Base-by-base conservation (phyloP, 228 moss, liverwort and hornwort genomes). In the Sphagnum magellanicum region DNA sequence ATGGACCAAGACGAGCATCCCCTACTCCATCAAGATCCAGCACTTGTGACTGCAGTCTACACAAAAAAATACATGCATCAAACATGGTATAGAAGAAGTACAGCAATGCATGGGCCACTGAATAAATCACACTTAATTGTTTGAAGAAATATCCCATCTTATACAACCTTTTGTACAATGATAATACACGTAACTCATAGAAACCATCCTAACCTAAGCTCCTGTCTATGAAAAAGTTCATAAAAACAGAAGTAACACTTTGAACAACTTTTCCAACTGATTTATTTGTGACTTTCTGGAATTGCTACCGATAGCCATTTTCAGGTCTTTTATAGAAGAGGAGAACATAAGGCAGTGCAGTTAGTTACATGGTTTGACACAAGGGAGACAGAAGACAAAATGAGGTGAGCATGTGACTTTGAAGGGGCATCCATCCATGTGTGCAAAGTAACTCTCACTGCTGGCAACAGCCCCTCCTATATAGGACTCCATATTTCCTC, bases 1-100 rank as follows among this genome's bases (percentile, higher is more conserved):
- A 52, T 9, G 90, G 74, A 69, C 94, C 94, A 57, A 92, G 74
- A 90, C 92, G 88, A 46, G 82, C 90, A 73, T 73, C 83, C 32
- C 90, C 77, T 61, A 98, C 81, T 48, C 98, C 98, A 68, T 90
- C 87, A 12, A 94, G 74, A 60, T 86, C 87, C 77, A 83, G 79
- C 52, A 94, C 73, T 64, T 90, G 82, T 32, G 81, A 73, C 58
- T 81, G 75, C 68, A 98, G 75, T 74, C 98, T 94, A 78, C 74
- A 62, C 10, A 61, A 32, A 67, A 32, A 70, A 74, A 48, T 51
- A 72, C 49, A 4, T 16, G 52, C 10, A 7, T 9, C 53, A 70
- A 57, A 15, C 47, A 49, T 9, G 14, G 15, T 8, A 50, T 10
- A 66, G 51, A 52, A 53, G 14, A 52, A 32, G 32, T 32, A 32